Percentiles rank a stretch among this genome's conserved stretches.
Evolutionary conservation across 192 early-diverging fungal species (phyloP).

Genomic region (Chytriomyces sp.): DNA sequence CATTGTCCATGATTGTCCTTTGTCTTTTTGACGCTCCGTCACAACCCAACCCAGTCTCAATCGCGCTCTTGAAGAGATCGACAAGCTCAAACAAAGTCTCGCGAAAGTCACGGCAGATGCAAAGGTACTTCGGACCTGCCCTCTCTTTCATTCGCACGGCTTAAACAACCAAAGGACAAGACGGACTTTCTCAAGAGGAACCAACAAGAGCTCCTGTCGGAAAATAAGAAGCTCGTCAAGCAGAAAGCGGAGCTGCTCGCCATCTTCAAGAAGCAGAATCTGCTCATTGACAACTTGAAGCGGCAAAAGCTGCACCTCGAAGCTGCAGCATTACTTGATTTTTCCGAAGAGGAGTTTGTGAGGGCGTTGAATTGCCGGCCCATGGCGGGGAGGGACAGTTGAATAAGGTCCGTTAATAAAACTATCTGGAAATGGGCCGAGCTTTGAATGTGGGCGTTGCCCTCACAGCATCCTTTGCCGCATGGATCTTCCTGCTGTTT

Average conservation of each 20-base stretch:
- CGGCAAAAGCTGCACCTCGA: constrained; percentile 52
- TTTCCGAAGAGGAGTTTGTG: constrained; percentile 24
- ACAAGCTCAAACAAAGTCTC: constrained; percentile 37
- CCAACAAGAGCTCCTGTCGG: constrained; percentile 43
- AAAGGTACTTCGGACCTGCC: constrained; percentile 34
- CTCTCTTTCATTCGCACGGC: background rate
- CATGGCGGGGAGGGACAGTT: constrained; percentile 24
- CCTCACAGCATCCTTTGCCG: background rate
- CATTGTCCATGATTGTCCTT: background rate
- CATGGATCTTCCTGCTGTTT: constrained; percentile 9
- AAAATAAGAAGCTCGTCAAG: constrained; percentile 49
- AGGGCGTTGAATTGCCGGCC: constrained; percentile 27
- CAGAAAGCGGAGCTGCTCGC: constrained; percentile 54
- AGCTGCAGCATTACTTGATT: constrained; percentile 11
- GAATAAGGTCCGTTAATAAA: background rate
- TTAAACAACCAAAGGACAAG: constrained; percentile 37
- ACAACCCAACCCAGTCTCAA: constrained; percentile 43
- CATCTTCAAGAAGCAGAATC: constrained; percentile 58
- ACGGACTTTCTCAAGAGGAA: constrained; percentile 32
- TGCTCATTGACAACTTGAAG: constrained; percentile 56
- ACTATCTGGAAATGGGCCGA: constrained; percentile 15
- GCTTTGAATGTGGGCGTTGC: background rate
- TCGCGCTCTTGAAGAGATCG: constrained; percentile 56
- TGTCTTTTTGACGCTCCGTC: background rate
- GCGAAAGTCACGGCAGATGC: constrained; percentile 31